A percentile compares a stretch with the other conserved stretches of the same genome.
Conservation (phyloP, 768 basidiomycete species). For the Hygrocybe coccinea region DNA sequence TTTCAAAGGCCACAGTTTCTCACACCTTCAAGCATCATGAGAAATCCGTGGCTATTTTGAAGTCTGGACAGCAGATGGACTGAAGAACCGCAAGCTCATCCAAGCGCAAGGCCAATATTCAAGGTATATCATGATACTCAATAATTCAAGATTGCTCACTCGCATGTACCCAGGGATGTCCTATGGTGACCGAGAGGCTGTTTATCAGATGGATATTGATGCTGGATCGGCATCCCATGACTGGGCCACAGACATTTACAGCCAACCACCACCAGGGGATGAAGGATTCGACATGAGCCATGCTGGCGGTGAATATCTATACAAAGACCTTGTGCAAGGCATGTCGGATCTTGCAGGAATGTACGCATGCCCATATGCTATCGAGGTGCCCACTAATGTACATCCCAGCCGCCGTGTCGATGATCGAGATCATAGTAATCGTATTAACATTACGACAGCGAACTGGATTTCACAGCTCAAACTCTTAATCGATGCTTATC, state of each 20-base stretch:
- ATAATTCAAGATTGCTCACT: too few species aligned
- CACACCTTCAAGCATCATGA: too few species aligned
- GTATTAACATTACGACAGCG: background rate
- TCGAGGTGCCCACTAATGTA: background rate
- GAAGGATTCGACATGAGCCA: background rate
- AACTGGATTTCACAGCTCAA: background rate
- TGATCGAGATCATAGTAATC: background rate
- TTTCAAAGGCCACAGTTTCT: too few species aligned
- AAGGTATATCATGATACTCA: too few species aligned
- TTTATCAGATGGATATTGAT: background rate
- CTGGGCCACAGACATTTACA: background rate
- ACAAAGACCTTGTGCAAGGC: background rate
- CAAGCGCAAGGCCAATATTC: too few species aligned
- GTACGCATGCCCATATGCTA: background rate
- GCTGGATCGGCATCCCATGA: background rate
- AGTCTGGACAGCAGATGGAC: too few species aligned
- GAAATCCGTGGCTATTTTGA: too few species aligned
- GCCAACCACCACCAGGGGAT: background rate
- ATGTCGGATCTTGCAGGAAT: background rate
- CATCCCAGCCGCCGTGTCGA: background rate
- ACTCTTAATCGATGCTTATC: background rate
- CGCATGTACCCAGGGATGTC: background rate
- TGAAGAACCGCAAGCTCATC: too few species aligned
- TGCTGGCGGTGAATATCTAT: background rate
- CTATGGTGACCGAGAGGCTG: background rate